A percentile compares a stretch with the other conserved stretches of the same genome.
phyloP scores from a whole-genome alignment of 2,329 filamentous ascomycete genomes.

The Bimuria novae-zelandiae region DNA sequence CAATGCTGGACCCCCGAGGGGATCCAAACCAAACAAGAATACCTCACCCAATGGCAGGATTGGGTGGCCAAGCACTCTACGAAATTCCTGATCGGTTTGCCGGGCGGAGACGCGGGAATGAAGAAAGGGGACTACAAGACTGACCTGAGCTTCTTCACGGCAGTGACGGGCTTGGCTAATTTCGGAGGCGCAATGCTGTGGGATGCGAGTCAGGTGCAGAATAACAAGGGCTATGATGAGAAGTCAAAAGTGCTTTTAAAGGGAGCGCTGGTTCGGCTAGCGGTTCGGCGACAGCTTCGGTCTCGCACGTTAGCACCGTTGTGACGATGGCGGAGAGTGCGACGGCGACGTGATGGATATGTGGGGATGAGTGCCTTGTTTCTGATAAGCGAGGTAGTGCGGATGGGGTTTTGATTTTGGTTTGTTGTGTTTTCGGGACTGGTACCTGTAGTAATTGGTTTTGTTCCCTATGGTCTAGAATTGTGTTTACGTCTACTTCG shows the following conservation, averaged over 20 bases:
- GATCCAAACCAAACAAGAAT: background rate
- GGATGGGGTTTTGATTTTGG: too few species aligned
- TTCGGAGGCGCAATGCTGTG: constrained; percentile 21
- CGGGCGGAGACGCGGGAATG: background rate
- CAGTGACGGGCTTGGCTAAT: background rate
- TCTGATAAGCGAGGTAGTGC: too few species aligned
- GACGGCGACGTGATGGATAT: too few species aligned
- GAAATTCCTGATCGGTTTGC: constrained; percentile 4
- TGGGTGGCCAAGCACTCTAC: background rate
- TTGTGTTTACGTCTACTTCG: too few species aligned
- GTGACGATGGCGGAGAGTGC: too few species aligned
- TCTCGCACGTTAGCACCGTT: too few species aligned
- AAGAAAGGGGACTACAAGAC: background rate
- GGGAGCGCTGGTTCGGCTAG: too few species aligned
- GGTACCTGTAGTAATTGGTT: too few species aligned
- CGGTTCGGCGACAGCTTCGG: too few species aligned
- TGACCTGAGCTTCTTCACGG: background rate
- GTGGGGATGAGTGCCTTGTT: too few species aligned
- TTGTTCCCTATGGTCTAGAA: too few species aligned
- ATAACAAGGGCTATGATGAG: constrained; percentile 5
- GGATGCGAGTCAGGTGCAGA: constrained; percentile 23
- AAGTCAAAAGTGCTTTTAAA: background rate
- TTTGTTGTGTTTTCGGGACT: too few species aligned
- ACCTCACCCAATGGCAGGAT: background rate
- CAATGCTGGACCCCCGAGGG: background rate